Conservation (phyloP, 768 basidiomycete species). For the Xerocomus brunneocitrinus region DNA sequence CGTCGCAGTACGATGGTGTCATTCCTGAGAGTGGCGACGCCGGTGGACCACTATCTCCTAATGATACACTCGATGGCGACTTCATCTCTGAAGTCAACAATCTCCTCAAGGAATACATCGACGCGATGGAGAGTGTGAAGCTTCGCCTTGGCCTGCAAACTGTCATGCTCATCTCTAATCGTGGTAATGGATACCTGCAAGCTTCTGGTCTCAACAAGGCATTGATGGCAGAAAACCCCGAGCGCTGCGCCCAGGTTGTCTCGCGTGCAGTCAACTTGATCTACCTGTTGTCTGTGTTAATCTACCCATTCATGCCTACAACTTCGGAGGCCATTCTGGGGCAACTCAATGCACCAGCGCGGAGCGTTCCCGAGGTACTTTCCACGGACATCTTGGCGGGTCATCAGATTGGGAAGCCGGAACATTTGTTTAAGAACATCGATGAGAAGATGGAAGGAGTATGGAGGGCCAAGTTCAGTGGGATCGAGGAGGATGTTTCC, state of each 20-base stretch:
- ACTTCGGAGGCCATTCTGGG: conserved; percentile 74
- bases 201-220: conserved; percentile 88
- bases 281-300: conserved; percentile 77
- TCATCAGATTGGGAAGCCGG: conserved; percentile 81
- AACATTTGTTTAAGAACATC: conserved; percentile 90
- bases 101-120: conserved; percentile 73
- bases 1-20: conserved; percentile 73
- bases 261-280: conserved; percentile 90
- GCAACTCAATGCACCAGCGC: conserved; percentile 87
- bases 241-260: conserved; percentile 86
- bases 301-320: conserved; percentile 96
- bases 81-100: conserved; percentile 80
- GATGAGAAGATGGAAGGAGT: conserved; percentile 84
- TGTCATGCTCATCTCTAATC: conserved; percentile 84
- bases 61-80: conserved; percentile 61
- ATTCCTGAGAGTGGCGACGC: conserved; percentile 76
- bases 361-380: conserved; percentile 69
- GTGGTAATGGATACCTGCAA: conserved; percentile 94
- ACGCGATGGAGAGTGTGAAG: conserved; percentile 89
- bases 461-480: conserved; percentile 80
- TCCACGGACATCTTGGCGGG: conserved; percentile 81
- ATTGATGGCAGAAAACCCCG: conserved; percentile 73
- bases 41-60: conserved; percentile 64
- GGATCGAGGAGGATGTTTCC: conserved; percentile 44
- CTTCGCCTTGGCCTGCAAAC: conserved; percentile 82